Evolutionary conservation across 1,139 yeast genomes (phyloP).

Genomic region (Saccharomyces hybrid): DNA sequence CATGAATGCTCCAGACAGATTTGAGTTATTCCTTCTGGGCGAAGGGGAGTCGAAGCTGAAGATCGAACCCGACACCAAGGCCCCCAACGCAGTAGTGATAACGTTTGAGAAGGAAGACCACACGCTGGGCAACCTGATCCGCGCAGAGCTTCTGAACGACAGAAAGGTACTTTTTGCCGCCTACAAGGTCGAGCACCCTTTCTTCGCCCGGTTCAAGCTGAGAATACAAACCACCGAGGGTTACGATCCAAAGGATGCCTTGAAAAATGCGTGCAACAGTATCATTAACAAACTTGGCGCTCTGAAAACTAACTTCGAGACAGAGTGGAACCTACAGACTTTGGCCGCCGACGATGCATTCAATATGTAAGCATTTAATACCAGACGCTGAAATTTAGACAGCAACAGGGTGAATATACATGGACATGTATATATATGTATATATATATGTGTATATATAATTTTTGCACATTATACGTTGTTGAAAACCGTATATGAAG

Average conservation of each 20-base stretch:
- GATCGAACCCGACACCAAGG: constrained; percentile 88
- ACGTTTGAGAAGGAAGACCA: constrained; percentile 97
- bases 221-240: constrained; percentile 95
- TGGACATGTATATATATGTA: neutral
- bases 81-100: constrained; percentile 89
- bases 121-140: constrained; percentile 81
- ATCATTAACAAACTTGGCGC: constrained; percentile 72
- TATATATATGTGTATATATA: neutral
- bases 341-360: constrained; percentile 49
- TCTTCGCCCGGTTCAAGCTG: constrained; percentile 89
- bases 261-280: constrained; percentile 79
- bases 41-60: constrained; percentile 91
- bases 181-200: constrained; percentile 94
- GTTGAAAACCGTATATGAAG: neutral
- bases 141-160: constrained; percentile 82
- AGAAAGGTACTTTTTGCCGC: constrained; percentile 89
- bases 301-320: constrained; percentile 69
- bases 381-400: neutral
- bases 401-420: neutral
- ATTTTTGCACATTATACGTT: neutral
- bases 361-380: neutral
- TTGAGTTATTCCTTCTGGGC: constrained; percentile 88
- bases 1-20: constrained; percentile 99
- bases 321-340: constrained; percentile 90
- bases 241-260: constrained; percentile 83